phyloP scores from a whole-genome alignment of 1,284 basidiomycete species.

The Irpex lacteus region DNA sequence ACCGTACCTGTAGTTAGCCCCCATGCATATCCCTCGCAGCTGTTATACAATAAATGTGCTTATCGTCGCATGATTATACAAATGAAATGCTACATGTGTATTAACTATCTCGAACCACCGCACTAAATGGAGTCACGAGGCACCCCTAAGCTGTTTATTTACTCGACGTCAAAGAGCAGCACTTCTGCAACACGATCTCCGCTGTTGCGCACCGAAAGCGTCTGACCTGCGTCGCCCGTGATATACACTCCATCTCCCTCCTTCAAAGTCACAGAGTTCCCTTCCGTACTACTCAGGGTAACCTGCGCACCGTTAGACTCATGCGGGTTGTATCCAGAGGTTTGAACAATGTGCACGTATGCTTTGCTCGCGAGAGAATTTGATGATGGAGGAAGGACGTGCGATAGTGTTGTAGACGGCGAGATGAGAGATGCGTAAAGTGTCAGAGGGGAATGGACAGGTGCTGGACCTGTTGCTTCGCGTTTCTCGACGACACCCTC shows the following conservation, averaged over 20 bases:
- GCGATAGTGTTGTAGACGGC: constrained; percentile 48
- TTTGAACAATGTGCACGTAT: constrained; percentile 74
- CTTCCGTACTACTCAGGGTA: constrained; percentile 37
- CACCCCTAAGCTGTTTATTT: constrained; percentile 6
- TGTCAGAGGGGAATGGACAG: constrained; percentile 61
- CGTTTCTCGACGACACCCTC: constrained; percentile 56
- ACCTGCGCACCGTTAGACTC: constrained; percentile 48
- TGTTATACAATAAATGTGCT: no score
- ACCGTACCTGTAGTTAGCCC: no score
- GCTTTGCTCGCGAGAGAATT: constrained; percentile 40
- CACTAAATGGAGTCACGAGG: not conserved
- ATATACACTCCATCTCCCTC: constrained; percentile 80
- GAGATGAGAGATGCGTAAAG: constrained; percentile 69
- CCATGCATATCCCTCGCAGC: no score
- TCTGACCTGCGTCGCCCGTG: constrained; percentile 39
- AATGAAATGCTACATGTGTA: not conserved
- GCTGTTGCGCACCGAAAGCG: constrained; percentile 55
- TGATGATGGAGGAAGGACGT: constrained; percentile 40
- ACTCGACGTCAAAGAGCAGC: constrained; percentile 73
- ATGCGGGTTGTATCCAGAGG: constrained; percentile 68
- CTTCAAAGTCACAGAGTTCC: constrained; percentile 38
- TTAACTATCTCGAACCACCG: not conserved
- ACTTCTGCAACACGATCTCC: constrained; percentile 64
- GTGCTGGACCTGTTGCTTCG: constrained; percentile 71
- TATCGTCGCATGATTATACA: not conserved